Conservation (phyloP, 305 asterid genomes). For the Fraxinus latifolia region DNA sequence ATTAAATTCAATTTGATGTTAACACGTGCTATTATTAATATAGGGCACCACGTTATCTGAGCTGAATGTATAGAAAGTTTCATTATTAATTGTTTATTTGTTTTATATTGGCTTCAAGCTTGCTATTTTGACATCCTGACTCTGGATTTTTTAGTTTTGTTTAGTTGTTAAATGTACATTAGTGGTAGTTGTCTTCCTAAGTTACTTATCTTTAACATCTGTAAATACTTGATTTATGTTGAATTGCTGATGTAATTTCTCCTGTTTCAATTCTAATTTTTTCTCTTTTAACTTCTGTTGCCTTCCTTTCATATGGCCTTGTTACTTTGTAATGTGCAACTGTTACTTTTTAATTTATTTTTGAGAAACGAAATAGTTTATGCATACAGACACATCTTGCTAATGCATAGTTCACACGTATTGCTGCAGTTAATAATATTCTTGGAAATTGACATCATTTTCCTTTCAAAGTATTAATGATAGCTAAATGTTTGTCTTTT, state of each 20-base stretch:
- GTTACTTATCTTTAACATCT: not conserved
- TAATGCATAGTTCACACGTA: not conserved
- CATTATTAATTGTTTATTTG: not conserved
- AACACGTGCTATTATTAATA: not conserved
- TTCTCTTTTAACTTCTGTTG: not conserved
- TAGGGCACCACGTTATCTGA: not conserved
- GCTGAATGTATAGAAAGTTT: not conserved
- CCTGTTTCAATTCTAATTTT: not conserved
- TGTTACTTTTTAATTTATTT: not conserved
- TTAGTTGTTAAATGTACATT: not conserved
- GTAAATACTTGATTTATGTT: not conserved
- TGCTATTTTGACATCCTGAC: not conserved
- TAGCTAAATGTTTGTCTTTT: slow-evolving; percentile 5
- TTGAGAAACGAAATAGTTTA: slow-evolving; percentile 7
- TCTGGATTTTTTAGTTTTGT: not conserved
- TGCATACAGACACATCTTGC: not conserved
- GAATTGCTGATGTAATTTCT: slow-evolving; percentile 9
- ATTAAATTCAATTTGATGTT: slow-evolving; percentile 2
- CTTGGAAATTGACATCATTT: slow-evolving; percentile 15
- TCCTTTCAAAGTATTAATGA: slow-evolving; percentile 20
- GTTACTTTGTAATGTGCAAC: slow-evolving; percentile 16
- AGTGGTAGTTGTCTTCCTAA: not conserved
- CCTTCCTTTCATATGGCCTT: slow-evolving; percentile 1
- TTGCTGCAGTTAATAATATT: not conserved
- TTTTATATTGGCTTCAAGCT: not conserved